Percentiles rank a stretch among this genome's conserved stretches.
These are phyloP conservation scores for Tricholoma sp. DNA, from an alignment of 768 basidiomycete species.

Conservation along the genomic window DNA sequence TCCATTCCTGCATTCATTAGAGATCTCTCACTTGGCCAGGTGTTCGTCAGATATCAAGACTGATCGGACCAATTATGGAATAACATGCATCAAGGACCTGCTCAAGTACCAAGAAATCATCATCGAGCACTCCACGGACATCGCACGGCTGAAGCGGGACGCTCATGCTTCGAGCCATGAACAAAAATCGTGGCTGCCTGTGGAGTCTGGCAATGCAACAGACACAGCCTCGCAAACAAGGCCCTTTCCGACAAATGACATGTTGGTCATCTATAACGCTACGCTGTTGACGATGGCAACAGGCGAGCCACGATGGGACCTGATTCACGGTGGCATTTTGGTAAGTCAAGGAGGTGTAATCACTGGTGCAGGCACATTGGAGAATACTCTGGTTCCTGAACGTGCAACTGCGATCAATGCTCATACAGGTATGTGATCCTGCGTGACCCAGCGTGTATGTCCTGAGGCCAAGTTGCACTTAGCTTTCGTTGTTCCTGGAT, in stretches of 20 bases:
- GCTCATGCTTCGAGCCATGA: slow-evolving; percentile 23
- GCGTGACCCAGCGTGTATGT: not conserved
- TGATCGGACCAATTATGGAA: slow-evolving; percentile 54
- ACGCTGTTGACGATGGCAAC: slow-evolving; percentile 67
- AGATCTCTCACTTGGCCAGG: slow-evolving; percentile 43
- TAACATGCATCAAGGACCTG: slow-evolving; percentile 52
- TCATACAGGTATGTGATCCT: slow-evolving; percentile 45
- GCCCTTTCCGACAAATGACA: slow-evolving; percentile 28
- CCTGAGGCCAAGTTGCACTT: not conserved
- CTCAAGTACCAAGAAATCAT: slow-evolving; percentile 55
- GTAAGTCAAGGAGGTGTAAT: slow-evolving; percentile 56
- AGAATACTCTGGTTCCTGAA: slow-evolving; percentile 26
- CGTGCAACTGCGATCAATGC: slow-evolving; percentile 47
- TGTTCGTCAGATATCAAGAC: slow-evolving; percentile 45
- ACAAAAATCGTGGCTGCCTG: slow-evolving; percentile 14
- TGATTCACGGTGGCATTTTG: slow-evolving; percentile 49
- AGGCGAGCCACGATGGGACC: slow-evolving; percentile 41
- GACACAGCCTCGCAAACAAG: not conserved
- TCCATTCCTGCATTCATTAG: slow-evolving; percentile 58
- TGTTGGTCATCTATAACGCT: slow-evolving; percentile 60
- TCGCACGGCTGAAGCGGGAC: slow-evolving; percentile 52
- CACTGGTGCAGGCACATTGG: slow-evolving; percentile 36
- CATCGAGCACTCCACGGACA: slow-evolving; percentile 57
- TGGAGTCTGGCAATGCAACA: not conserved
- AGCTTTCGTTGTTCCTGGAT: slow-evolving; percentile 68